phyloP scores from a whole-genome alignment of 2,329 filamentous ascomycete species.

The Thielaviopsis populi region DNA sequence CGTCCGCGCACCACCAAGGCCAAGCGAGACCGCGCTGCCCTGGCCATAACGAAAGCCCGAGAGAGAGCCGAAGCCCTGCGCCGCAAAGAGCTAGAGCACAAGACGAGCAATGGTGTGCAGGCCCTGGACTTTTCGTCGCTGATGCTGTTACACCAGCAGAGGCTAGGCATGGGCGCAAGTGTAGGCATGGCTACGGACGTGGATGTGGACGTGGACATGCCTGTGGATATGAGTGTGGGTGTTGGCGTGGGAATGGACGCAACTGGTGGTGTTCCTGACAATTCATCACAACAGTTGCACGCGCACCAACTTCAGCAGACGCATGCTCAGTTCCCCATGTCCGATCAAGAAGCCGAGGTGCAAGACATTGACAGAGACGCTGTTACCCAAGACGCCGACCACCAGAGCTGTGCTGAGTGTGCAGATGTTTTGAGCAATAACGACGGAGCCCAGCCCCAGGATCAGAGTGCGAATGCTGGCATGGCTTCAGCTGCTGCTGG shows the following conservation, averaged over 20 bases:
- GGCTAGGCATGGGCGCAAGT: background rate
- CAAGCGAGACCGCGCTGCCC: constrained; percentile 15
- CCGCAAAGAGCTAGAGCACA: background rate
- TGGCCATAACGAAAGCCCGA: constrained; percentile 14
- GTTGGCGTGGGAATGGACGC: background rate
- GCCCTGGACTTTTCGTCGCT: background rate
- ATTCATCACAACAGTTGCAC: background rate
- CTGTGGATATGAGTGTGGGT: background rate
- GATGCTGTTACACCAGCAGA: background rate
- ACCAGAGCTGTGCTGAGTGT: background rate
- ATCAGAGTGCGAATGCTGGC: background rate
- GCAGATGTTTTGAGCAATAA: background rate
- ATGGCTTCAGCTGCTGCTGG: background rate
- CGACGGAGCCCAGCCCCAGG: background rate
- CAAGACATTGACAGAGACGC: background rate
- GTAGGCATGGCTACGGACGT: background rate
- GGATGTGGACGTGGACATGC: background rate
- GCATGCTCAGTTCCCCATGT: background rate
- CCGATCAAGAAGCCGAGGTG: background rate
- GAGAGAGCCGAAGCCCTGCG: constrained; percentile 11
- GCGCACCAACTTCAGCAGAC: background rate
- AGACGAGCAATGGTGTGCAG: background rate
- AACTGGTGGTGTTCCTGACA: background rate
- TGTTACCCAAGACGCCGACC: background rate
- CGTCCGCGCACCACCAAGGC: constrained; percentile 17